These are phyloP conservation scores for Colletotrichum abscissum DNA, from an alignment of 2,329 filamentous ascomycete species.

Conservation along the genomic window DNA sequence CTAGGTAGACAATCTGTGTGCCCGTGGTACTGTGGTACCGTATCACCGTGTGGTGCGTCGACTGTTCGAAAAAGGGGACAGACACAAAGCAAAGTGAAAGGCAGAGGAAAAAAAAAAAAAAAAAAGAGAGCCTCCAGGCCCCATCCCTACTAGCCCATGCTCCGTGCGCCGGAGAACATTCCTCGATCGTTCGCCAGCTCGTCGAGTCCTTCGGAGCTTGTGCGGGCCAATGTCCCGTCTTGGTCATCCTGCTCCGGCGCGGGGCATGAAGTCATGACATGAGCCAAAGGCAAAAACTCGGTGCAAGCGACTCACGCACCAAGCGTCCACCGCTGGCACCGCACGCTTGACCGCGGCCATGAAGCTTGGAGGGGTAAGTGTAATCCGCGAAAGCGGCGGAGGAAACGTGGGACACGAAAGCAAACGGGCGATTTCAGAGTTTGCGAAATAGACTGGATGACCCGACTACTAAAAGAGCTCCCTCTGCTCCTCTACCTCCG, in stretches of 20 bases:
- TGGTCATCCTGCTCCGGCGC: conserved; percentile 28
- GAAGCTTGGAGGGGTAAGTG: background rate
- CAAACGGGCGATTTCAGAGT: background rate
- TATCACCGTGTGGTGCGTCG: background rate
- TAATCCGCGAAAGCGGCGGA: background rate
- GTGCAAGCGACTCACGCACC: background rate
- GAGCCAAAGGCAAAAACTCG: conserved; percentile 12
- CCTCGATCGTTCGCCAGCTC: conserved; percentile 29
- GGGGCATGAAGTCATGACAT: conserved; percentile 34
- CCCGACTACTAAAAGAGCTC: background rate
- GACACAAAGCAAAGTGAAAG: too few relatives aligned
- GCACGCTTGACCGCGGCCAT: background rate
- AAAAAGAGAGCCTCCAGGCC: conserved; percentile 12
- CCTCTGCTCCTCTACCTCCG: background rate
- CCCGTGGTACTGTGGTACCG: background rate
- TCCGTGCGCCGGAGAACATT: conserved; percentile 34
- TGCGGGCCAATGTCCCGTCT: conserved; percentile 30
- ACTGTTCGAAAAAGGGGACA: background rate
- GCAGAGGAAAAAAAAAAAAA: background rate
- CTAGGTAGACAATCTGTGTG: background rate
- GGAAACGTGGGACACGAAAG: background rate
- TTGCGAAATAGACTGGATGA: background rate
- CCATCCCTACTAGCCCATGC: conserved; percentile 33
- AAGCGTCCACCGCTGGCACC: background rate
- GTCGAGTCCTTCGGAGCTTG: conserved; percentile 23